Percentiles rank a stretch among this genome's conserved stretches.
These are phyloP conservation scores for Cunninghamia lanceolata DNA, from an alignment of 75 land plant genomes.

Conservation along the genomic window DNA sequence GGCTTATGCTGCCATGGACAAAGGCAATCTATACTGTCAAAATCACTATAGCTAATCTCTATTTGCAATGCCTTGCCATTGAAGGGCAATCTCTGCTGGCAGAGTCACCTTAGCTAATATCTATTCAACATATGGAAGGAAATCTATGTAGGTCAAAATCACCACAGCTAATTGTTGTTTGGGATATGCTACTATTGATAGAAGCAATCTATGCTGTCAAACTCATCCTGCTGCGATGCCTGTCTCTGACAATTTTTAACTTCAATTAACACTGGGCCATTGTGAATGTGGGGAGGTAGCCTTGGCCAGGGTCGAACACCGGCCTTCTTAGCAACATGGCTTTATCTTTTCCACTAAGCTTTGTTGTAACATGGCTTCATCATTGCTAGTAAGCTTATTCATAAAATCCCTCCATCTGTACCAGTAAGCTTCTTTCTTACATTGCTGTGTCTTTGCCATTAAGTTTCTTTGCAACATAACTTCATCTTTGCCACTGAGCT, in stretches of 20 bases:
- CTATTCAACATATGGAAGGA: background rate
- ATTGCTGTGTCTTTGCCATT: background rate
- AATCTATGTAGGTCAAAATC: too few relatives aligned
- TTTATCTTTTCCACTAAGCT: background rate
- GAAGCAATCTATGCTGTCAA: background rate
- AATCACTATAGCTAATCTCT: background rate
- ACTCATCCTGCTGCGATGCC: too few relatives aligned
- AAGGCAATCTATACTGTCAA: too few relatives aligned
- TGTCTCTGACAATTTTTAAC: background rate
- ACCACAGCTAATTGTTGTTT: background rate
- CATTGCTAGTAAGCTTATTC: background rate
- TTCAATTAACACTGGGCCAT: background rate
- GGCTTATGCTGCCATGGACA: background rate
- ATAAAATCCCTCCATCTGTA: background rate
- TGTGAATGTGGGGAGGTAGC: background rate
- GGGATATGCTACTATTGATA: background rate
- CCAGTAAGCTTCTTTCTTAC: background rate
- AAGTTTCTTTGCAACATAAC: background rate
- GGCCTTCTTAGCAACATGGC: background rate
- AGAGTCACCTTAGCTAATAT: background rate
- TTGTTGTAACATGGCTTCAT: background rate
- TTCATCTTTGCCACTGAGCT: background rate
- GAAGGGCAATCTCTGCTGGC: background rate
- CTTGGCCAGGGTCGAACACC: too few relatives aligned
- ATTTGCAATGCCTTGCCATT: background rate